Base-by-base conservation (phyloP, 2,329 filamentous ascomycete species). In the Pyrenophora seminiperda region DNA sequence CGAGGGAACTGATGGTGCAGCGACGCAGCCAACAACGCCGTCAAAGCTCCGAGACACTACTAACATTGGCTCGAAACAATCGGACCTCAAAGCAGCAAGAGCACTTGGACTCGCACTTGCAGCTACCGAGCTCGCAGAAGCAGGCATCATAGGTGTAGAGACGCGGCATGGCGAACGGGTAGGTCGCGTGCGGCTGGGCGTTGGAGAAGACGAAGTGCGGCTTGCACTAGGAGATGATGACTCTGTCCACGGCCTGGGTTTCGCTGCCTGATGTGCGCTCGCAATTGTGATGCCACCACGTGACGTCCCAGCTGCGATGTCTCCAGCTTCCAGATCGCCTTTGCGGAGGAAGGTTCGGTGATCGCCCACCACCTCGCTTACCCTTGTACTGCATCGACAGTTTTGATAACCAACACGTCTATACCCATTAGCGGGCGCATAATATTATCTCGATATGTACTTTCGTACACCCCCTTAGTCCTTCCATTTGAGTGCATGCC, bases 121-220 rank as follows among this genome's bases (percentile, higher is more conserved):
- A 0, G 90, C 91, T 1, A 82, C 90, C 49, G 91, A 93, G 51
- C 80, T 99, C 15, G 87, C 90, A 54, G 91, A 94, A 53, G 90
- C 92, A 0, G 94, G 94, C 0, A 84, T 99, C 43, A 81, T 99
- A 50, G 90, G 91, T 5, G 73, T 99, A 43, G 94, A 99, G 72
- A 83, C 83, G 3, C 75, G 78, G 52, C 86, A 86, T 58, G 88
- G 91, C 0, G 93, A 97, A 69, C 81, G 94, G 34, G 91, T 90
- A 17, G 93, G 91, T 48, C 92, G 95, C 72, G 83, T 99, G 32
- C 82, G 93, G 48, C 79, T 99, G 48, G 86, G 90, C 17, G 87
- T 97, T 59, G 89, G 90, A 10, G 90, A 96, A 53, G 93, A 97
- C 66, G 93, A 99, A 74, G 85, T 99, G 20, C 88, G 88, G 68